Base-by-base conservation (phyloP, 352 stramenopile genomes). In the Pythium utonaiense region DNA sequence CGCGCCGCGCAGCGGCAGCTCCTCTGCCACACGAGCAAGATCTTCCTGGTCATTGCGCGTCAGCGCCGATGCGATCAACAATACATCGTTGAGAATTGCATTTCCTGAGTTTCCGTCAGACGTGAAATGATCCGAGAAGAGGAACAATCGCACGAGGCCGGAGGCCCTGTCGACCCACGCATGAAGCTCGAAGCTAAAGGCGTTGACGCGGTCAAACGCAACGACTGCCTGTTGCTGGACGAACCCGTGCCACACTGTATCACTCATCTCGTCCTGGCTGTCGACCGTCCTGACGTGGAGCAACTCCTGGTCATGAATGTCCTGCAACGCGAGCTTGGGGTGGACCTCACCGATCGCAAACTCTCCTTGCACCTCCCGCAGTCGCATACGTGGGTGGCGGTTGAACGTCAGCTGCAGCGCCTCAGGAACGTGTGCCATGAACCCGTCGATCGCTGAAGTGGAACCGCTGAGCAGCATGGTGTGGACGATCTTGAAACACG, bases 41-140 rank as follows among this genome's bases (percentile, higher is more conserved):
- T 50, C 55, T n/a, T n/a, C n/a, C 7, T 14, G 38, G 16, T 45
- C 21, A 6, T 19, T 21, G 2, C 19, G 31, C 10, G 55, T 25
- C 30, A 62, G 21, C 9, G 13, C 21, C 6, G 44, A 41, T 30
- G 55, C 55, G 21, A 49, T 41, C n/a, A 21, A 17, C 9, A 62
- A 17, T 6, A 69, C 59, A 59, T 78, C 71, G 47, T 83, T 67
- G 19, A 83, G 53, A 14, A 80, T 67, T 27, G 62, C 70, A 49
- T 60, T 55, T 9, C 71, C 71, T 9, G 74, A 80, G 7, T 30
- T 69, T 19, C 71, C 71, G 51, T 80, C 74, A 17, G 66, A 73
- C 50, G 78, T 67, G 64, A 77, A 78, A 60, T 83, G 71, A 36
- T 78, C 69, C 3, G 71, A 77, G 61, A 83, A 83, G 24, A 87